phyloP scores from a whole-genome alignment of 2,329 filamentous ascomycete species.

The Immersiporthe knoxdaviesiana region DNA sequence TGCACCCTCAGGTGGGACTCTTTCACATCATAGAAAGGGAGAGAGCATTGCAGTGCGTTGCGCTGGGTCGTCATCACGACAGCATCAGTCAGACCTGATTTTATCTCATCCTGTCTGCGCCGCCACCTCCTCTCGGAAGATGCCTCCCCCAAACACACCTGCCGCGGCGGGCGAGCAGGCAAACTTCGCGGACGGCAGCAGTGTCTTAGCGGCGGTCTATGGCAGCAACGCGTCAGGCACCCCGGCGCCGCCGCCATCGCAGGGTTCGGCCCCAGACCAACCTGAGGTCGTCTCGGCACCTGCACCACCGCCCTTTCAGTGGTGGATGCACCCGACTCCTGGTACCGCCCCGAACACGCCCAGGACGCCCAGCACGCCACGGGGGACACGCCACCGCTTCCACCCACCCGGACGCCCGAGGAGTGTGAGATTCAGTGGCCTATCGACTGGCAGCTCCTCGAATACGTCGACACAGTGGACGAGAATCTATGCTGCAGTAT shows the following conservation, averaged over 20 bases:
- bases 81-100: neutral
- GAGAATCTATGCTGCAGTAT: slow-evolving; percentile 43
- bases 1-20: neutral
- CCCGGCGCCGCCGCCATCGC: neutral
- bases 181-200: neutral
- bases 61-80: neutral
- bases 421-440: neutral
- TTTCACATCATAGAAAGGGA: neutral
- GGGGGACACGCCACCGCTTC: neutral
- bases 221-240: too few relatives aligned
- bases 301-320: neutral
- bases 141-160: neutral
- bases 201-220: too few relatives aligned
- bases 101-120: too few relatives aligned
- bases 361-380: neutral
- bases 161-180: neutral
- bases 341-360: neutral
- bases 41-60: neutral
- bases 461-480: slow-evolving; percentile 40
- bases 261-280: neutral
- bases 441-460: slow-evolving; percentile 38
- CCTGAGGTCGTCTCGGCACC: neutral
- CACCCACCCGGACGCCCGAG: neutral
- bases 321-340: neutral
- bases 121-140: neutral